Evolutionary conservation across 78 protist genomes (phyloP), one percentile per base, ranked within the genome.

Genomic region (Mastigamoeba balamuthi): DNA sequence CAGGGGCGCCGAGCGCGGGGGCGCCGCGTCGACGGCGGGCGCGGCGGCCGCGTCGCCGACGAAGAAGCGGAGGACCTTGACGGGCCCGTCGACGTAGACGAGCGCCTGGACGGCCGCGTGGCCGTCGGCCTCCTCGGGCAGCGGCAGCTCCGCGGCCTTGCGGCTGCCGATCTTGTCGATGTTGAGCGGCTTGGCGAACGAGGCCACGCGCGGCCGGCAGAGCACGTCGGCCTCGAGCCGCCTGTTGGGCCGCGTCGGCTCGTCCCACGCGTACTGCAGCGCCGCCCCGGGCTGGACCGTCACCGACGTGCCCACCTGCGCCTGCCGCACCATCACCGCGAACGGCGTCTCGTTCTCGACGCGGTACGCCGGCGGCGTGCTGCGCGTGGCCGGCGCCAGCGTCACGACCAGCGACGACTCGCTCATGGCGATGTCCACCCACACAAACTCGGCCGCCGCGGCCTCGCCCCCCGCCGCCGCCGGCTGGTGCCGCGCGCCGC

Each of bases 181-280:
- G 33, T 74, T 73, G 1, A 79, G 85, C 53, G 74, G 74, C 74
- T 80, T 79, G 52, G 74, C 52, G 4, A 53, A 9, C 4, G 74
- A n/a, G n/a, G n/a, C n/a, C n/a, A n/a, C n/a, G n/a, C n/a, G n/a
- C n/a, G n/a, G n/a, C n/a, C n/a, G n/a, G n/a, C n/a, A n/a, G n/a
- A n/a, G n/a, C n/a, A n/a, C n/a, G n/a, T n/a, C n/a, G n/a, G n/a
- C n/a, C n/a, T n/a, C n/a, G n/a, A n/a, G n/a, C n/a, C n/a, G 5
- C n/a, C 68, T 71, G n/a, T 65, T 72, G n/a, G 85, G 85, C 8
- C 72, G 70, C 8, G 74, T 80, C 25, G 74, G 68, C 30, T 80
- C 80, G 40, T 80, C 85, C 85, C 85, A 80, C 1, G 85, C 63
- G 40, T 80, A 80, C 0, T 78, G 78, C 17, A 64, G 72, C 6